Base-by-base conservation (phyloP, 139 green algal genomes). In the Micromonas commoda region DNA sequence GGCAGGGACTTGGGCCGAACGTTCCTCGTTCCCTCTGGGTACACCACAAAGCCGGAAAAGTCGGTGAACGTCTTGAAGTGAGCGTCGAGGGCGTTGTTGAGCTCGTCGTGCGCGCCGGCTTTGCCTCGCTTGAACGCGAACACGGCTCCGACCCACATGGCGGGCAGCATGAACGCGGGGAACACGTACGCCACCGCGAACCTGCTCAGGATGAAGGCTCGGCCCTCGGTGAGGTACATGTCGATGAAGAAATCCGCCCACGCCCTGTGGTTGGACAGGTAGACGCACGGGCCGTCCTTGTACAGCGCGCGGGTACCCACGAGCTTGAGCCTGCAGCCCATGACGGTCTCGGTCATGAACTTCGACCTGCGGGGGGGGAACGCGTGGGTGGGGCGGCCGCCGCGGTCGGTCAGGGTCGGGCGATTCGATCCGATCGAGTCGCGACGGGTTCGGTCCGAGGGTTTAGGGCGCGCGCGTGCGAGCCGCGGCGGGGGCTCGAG, bases 221-320 rank as follows among this genome's bases (percentile, higher is more conserved):
- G 84, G 0, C 92, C 92, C 67, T 94, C 89, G 28, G 89, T 91
- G 0, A 91, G 65, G 69, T 92, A 92, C 2, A 89, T 76, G 78
- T 97, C 92, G 20, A 97, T 66, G 67, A 96, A 95, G 66, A 97
- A 96, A 75, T 97, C 92, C 0, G 86, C 88, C 92, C 93, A 97
- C 57, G 82, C 91, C 28, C 92, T 86, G 79, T 97, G 92, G 76
- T 97, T 97, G 83, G 85, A 86, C 85, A 83, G 61, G 63, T 96
- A 89, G 82, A 78, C 37, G 2, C 21, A 35, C 35, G 23, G 13
- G 29, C 66, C 66, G 31, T 75, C 37, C 23, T 39, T 32, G n/a
- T 33, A 39, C n/a, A 71, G 64, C 26, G 4, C 26, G 60, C 38
- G 68, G 19, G 0, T 64, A 20, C 38, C 37, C 9, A 39, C 68